phyloP scores from a whole-genome alignment of 192 early-diverging fungal genomes.

The Hyaloraphidium curvatum region DNA sequence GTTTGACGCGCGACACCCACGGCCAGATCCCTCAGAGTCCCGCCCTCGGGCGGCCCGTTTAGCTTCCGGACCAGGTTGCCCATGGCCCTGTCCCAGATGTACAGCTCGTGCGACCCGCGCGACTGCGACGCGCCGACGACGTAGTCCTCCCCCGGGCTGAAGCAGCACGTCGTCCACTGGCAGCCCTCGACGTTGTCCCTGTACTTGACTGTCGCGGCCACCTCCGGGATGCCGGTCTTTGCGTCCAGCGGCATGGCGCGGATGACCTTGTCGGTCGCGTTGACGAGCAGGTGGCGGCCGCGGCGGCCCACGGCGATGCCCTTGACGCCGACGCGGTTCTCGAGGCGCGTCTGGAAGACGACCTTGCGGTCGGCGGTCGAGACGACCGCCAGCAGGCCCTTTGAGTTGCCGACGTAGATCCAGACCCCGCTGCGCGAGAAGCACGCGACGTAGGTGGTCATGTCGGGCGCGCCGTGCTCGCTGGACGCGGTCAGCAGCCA shows the following conservation, averaged over 20 bases:
- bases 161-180: constrained; percentile 74
- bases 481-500: too few relatives aligned
- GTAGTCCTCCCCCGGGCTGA: constrained; percentile 76
- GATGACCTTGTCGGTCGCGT: constrained; percentile 1
- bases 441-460: too few relatives aligned
- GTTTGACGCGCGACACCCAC: constrained; percentile 17
- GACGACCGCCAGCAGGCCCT: too few relatives aligned
- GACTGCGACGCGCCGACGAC: constrained; percentile 75
- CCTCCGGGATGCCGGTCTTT: background rate
- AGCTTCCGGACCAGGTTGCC: constrained; percentile 76
- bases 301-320: too few relatives aligned
- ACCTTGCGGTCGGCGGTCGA: too few relatives aligned
- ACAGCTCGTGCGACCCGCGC: constrained; percentile 4
- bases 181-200: constrained; percentile 76
- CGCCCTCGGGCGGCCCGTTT: constrained; percentile 67
- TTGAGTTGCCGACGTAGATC: too few relatives aligned
- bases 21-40: constrained; percentile 50
- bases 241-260: constrained; percentile 15
- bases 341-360: too few relatives aligned
- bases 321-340: too few relatives aligned
- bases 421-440: too few relatives aligned
- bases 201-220: constrained; percentile 32
- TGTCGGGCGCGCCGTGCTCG: too few relatives aligned
- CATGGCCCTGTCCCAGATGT: constrained; percentile 37
- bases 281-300: background rate